Evolutionary conservation across 2,329 filamentous ascomycete genomes (phyloP), one percentile per base, ranked within the genome.

Genomic region (Fonsecaea erecta): DNA sequence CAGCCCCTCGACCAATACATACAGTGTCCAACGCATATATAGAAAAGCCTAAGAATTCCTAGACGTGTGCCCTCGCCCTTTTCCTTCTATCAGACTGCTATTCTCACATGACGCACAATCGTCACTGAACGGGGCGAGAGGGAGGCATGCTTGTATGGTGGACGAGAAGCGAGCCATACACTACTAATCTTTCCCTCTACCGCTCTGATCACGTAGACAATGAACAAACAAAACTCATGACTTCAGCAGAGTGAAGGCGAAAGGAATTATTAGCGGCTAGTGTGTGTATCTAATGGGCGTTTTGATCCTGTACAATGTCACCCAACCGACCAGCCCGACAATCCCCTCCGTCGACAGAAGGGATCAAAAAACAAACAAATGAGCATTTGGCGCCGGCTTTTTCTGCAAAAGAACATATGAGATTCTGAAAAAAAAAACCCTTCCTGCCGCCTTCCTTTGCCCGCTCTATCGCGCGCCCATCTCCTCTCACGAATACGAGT

Each of bases 371-470:
- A 57, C 32, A 60, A 48, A 63, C 26, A 53, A 37, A 61, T 24
- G 40, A 59, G 62, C 52, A 62, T 59, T 61, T 46, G 56, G 62
- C 62, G 65, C 65, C 65, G 62, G 65, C 65, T 68, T 68, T 67
- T 68, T 58, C 55, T 58, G 28, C 37, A 24, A 21, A 52, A 60
- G 28, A 30, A 65, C 65, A 68, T 65, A 65, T 54, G 62, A 63
- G 55, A 65, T 35, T 48, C 37, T 48, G 43, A 48, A 48, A n/a
- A n/a, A n/a, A n/a, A n/a, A n/a, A 48, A 24, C 43, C 21, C 43
- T 48, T 16, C 43, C 21, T 12, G 21, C 43, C 55, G 14, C 55
- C 37, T 21, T 34, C 40, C 55, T 35, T 34, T 2, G 35, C 34
- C 53, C 34, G 34, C 53, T 48, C 53, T n/a, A 37, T 43, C 21